Base-by-base conservation (phyloP, 228 moss, liverwort and hornwort species). In the Sphagnum fallax region DNA sequence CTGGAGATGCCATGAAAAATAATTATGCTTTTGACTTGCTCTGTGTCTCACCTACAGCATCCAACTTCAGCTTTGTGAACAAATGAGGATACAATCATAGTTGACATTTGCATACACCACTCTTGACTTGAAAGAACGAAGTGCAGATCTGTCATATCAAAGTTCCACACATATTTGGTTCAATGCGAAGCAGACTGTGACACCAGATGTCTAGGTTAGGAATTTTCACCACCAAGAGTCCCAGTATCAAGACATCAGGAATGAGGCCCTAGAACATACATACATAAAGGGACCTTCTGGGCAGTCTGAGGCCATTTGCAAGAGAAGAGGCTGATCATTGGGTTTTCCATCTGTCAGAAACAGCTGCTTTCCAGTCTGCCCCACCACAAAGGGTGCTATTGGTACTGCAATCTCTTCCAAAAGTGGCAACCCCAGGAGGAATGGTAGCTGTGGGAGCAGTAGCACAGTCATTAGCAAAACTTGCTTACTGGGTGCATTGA, bases 251-350 rank as follows among this genome's bases (percentile, higher is more conserved):
- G 32, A 32, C 32, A 32, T 32, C 32, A 32, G 32, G 32, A 32
- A 32, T 32, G 32, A 32, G 32, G 32, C 32, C 8, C 12, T 55
- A 55, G 55, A 8, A 55, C 4, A 65, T 53, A 73, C 90, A 52
- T 78, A 98, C 98, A 94, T 79, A 68, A 98, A 98, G 63, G 69
- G 82, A 10, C 92, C 98, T 69, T 98, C 92, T 62, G 81, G 70
- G 67, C 90, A 88, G 74, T 98, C 87, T 13, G 87, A 83, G 71
- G 94, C 94, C 98, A 98, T 98, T 47, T 89, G 93, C 70, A 93
- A 79, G 51, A 98, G 82, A 16, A 98, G 77, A 60, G 98, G 94
- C 68, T 88, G 86, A 16, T 98, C 94, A 61, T 76, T 82, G 63
- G 94, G 70, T 71, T 84, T 89, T 65, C 94, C 92, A 74, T 98